phyloP scores from a whole-genome alignment of 73 alveolate genomes.

The Paramecium octaurelia region DNA sequence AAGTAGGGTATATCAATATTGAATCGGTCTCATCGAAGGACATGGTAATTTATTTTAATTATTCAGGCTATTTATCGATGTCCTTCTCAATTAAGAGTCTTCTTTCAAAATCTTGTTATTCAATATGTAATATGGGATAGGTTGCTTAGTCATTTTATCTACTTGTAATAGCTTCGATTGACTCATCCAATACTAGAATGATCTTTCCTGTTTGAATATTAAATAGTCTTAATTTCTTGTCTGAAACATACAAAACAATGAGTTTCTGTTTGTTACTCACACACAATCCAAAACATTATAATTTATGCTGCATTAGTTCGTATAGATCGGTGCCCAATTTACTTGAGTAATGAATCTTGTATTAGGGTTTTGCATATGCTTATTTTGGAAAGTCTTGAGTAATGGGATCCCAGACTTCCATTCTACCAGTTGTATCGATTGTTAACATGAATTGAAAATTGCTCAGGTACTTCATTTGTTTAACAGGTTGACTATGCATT shows the following conservation, averaged over 20 bases:
- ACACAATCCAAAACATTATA: conserved; percentile 57
- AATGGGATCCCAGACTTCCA: conserved; percentile 83
- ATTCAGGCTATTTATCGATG: conserved; percentile 57
- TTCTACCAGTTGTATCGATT: conserved; percentile 82
- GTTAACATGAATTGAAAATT: conserved; percentile 70
- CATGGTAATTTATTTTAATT: conserved; percentile 48
- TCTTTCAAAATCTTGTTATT: conserved; percentile 72
- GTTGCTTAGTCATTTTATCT: conserved; percentile 55
- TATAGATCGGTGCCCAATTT: conserved; percentile 80
- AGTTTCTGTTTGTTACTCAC: conserved; percentile 44
- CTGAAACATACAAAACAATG: conserved; percentile 57
- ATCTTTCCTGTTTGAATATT: conserved; percentile 69
- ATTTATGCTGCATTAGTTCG: conserved; percentile 67
- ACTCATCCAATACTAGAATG: conserved; percentile 56
- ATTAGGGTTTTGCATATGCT: conserved; percentile 21
- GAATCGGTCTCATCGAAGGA: conserved; percentile 86
- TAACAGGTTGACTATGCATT: conserved; percentile 75
- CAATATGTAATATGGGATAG: conserved; percentile 58
- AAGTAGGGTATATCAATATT: conserved; percentile 77
- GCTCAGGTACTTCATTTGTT: conserved; percentile 68
- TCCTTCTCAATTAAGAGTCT: conserved; percentile 72
- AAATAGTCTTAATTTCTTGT: conserved; percentile 64
- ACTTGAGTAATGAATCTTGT: conserved; percentile 67
- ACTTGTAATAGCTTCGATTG: neutral
- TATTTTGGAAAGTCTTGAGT: conserved; percentile 71